These are phyloP conservation scores for Leishmania amazonensis DNA, from an alignment of 208 protist species.

Conservation along the genomic window DNA sequence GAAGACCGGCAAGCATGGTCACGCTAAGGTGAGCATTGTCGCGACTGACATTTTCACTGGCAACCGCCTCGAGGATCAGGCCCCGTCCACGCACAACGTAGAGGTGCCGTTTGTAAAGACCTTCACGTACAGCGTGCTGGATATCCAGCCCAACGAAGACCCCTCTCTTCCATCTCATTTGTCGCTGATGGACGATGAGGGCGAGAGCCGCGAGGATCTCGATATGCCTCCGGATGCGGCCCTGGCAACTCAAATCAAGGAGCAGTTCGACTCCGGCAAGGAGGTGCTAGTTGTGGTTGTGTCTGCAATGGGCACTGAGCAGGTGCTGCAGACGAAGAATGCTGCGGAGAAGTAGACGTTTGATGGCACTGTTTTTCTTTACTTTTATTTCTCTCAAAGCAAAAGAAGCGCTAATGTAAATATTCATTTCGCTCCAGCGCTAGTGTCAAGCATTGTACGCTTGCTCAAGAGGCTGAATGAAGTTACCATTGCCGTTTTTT, in stretches of 20 bases:
- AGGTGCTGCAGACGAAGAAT: slow-evolving; percentile 94
- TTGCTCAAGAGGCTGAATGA: background rate
- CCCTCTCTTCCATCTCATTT: slow-evolving; percentile 69
- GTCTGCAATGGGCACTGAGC: slow-evolving; percentile 96
- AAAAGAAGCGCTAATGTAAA: background rate
- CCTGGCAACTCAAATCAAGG: slow-evolving; percentile 90
- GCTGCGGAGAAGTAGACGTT: slow-evolving; percentile 52
- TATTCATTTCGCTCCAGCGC: background rate
- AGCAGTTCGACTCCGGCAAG: slow-evolving; percentile 93
- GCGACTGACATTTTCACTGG: slow-evolving; percentile 98
- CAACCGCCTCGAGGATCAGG: slow-evolving; percentile 98
- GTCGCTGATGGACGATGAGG: slow-evolving; percentile 93
- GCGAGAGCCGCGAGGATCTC: slow-evolving; percentile 95
- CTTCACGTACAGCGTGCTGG: slow-evolving; percentile 94
- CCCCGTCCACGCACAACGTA: slow-evolving; percentile 97
- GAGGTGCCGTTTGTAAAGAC: slow-evolving; percentile 96
- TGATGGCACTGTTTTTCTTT: background rate
- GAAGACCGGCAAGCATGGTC: slow-evolving; percentile 99
- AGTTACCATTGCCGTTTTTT: background rate
- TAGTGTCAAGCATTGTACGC: background rate
- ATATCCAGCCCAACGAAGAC: slow-evolving; percentile 93
- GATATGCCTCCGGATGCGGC: slow-evolving; percentile 92
- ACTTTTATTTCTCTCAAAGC: background rate
- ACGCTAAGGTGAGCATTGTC: slow-evolving; percentile 98
- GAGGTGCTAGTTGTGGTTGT: slow-evolving; percentile 95